Conservation (phyloP, 768 basidiomycete genomes). For the Mycena maculata region DNA sequence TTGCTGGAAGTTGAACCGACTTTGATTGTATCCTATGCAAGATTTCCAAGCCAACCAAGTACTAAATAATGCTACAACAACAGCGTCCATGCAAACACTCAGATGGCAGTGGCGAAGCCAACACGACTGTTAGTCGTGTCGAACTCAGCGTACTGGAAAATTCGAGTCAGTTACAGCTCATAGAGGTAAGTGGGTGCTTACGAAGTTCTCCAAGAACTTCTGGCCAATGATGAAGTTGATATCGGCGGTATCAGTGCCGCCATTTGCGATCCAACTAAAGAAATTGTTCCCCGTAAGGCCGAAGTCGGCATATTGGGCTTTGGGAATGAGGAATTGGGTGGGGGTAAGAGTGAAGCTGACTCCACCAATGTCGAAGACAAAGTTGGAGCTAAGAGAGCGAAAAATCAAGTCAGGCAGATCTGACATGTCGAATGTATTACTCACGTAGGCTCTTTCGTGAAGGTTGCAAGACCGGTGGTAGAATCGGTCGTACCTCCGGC, state of each 20-base stretch:
- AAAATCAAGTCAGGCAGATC: conserved; percentile 3
- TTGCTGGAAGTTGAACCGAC: background rate
- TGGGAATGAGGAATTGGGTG: conserved; percentile 5
- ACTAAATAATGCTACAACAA: background rate
- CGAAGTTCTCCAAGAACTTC: conserved; percentile 17
- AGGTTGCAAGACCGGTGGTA: conserved; percentile 1
- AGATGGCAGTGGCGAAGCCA: conserved; percentile 8
- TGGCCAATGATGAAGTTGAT: conserved; percentile 14
- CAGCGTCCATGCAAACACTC: background rate
- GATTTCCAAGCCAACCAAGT: conserved; percentile 4
- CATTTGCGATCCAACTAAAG: conserved; percentile 2
- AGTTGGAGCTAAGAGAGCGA: conserved; percentile 5
- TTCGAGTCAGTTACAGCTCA: background rate
- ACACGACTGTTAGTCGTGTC: conserved; percentile 14
- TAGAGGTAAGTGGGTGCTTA: background rate
- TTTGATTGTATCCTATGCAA: conserved; percentile 6
- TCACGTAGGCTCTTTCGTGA: background rate
- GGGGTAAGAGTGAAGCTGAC: background rate
- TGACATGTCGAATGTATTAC: background rate
- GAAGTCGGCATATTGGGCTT: background rate
- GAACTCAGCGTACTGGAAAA: conserved; percentile 8
- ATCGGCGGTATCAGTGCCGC: background rate
- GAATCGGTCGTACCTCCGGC: background rate
- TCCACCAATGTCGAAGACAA: conserved; percentile 10
- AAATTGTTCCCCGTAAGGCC: background rate